phyloP scores from a whole-genome alignment of 192 early-diverging fungal species.

The Linnemannia zychae region DNA sequence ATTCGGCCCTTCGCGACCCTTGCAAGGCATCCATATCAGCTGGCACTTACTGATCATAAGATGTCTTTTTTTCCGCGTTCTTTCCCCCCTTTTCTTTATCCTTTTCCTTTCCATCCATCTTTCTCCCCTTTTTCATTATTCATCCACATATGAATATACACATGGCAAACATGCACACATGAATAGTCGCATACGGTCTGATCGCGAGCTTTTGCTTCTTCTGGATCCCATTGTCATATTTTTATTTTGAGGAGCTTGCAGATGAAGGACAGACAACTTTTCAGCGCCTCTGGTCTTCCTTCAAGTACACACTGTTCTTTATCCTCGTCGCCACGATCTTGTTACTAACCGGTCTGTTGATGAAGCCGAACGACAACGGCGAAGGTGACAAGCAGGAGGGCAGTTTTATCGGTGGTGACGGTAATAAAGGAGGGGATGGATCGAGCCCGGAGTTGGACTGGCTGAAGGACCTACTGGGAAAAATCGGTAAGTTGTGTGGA shows the following conservation, averaged over 20 bases:
- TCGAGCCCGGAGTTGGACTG: conserved; percentile 11
- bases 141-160: neutral
- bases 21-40: neutral
- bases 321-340: conserved; percentile 61
- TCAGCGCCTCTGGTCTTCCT: conserved; percentile 56
- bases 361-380: conserved; percentile 32
- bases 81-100: neutral
- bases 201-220: conserved; percentile 63
- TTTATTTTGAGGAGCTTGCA: conserved; percentile 69
- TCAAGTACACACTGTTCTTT: conserved; percentile 70
- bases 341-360: conserved; percentile 61
- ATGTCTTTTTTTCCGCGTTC: neutral
- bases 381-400: conserved; percentile 10
- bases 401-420: neutral
- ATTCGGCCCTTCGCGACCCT: too few species aligned
- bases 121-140: neutral
- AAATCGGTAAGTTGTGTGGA: conserved; percentile 8
- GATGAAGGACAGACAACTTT: conserved; percentile 58
- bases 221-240: conserved; percentile 73
- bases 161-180: too few species aligned
- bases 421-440: neutral
- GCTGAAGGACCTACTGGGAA: neutral
- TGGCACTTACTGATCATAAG: neutral
- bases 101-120: neutral
- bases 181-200: conserved; percentile 61